Evolutionary conservation across 345 rosid species (phyloP).

Genomic region (Sapria himalayana): DNA sequence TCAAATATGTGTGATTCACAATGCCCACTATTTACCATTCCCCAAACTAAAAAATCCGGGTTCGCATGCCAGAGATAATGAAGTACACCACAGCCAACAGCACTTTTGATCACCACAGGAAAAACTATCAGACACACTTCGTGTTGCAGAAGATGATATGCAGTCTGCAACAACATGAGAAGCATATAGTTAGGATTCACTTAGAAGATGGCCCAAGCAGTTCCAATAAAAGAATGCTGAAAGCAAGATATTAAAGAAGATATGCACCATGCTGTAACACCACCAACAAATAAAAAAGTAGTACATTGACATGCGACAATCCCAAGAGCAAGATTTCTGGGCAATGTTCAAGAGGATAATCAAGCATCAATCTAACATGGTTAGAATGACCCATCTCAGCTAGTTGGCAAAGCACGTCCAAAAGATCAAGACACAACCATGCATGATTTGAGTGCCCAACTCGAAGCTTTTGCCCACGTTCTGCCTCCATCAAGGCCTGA

Average conservation of each 20-base stretch:
- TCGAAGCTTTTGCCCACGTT: conserved; percentile 47
- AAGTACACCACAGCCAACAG: conserved; percentile 29
- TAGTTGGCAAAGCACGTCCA: conserved; percentile 67
- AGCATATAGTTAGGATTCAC: not conserved
- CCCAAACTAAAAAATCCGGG: conserved; percentile 48
- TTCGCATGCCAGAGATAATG: conserved; percentile 64
- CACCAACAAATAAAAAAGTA: conserved; percentile 1
- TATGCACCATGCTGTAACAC: not conserved
- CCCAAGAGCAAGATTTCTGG: conserved; percentile 82
- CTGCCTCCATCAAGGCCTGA: conserved; percentile 51
- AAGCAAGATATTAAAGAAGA: not conserved
- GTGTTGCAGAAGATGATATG: conserved; percentile 55
- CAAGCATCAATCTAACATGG: conserved; percentile 43
- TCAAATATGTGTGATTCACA: conserved; percentile 48
- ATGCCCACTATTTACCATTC: conserved; percentile 35
- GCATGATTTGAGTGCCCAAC: conserved; percentile 58
- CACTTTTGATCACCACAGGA: conserved; percentile 36
- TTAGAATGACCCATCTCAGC: conserved; percentile 72
- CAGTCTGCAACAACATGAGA: conserved; percentile 36
- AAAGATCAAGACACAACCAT: conserved; percentile 82
- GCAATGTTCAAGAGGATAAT: conserved; percentile 63
- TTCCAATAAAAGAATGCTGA: not conserved
- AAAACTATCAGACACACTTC: conserved; percentile 49
- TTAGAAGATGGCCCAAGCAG: not conserved
- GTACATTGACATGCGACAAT: conserved; percentile 64